Evolutionary conservation across 2,329 filamentous ascomycete species (phyloP), one percentile per base, ranked within the genome.

Genomic region (Phialocephala sp.): DNA sequence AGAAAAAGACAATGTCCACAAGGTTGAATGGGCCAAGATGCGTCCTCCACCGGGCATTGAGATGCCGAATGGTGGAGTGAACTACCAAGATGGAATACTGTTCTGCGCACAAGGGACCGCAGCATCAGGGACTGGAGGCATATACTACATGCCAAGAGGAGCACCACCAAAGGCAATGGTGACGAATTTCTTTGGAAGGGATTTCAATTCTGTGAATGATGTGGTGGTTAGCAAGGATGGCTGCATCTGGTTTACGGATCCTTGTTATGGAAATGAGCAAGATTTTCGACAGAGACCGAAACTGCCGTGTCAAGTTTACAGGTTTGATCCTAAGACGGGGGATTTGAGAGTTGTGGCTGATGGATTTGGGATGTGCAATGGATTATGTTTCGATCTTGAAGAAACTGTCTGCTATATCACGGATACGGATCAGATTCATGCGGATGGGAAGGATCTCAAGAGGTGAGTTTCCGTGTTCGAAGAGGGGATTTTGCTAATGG

Each of bases 211-310:
- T 36, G 76, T 80, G 27, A 80, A 81, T 67, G 78, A 79, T 66
- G 80, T 83, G 3, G 75, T 77, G 1, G 72, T 78, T 12, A 76
- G 78, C 1, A 72, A 71, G 1, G 79, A 82, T 66, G 79, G 79
- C 0, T 72, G 74, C 0, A 70, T 85, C 12, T 85, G 82, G 82
- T 85, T 85, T 68, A 84, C 82, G 0, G 83, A 85, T 70, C 78
- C 81, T 0, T 74, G 74, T 32, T 77, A 79, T 60, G 82, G 82
- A 4, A 78, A 80, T 60, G 79, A 82, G 65, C 76, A 78, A 65
- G 80, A 80, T 18, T 81, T 84, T 52, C 78, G 83, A 43, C 77
- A 76, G 1, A 66, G 69, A 50, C 82, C 83, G 2, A 76, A 78
- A 67, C 65, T 85, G 27, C 83, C 83, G 4, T 78, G 77, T 65